Percentiles rank a stretch among this genome's conserved stretches.
phyloP scores from a whole-genome alignment of 2,329 filamentous ascomycete genomes.

The Aureobasidium sp. region DNA sequence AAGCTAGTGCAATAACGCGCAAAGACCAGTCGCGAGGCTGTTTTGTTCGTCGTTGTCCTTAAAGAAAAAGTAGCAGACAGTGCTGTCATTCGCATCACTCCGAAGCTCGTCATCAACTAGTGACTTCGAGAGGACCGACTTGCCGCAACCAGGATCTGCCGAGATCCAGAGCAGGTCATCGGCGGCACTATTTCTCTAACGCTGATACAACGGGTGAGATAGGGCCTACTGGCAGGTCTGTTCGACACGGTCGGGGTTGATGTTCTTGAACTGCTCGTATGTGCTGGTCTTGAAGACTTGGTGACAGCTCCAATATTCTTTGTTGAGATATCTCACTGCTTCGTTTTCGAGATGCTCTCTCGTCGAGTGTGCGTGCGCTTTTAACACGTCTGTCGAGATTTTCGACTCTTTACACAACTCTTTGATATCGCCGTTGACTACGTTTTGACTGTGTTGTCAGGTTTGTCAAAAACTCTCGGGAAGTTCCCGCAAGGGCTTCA shows the following conservation, averaged over 20 bases:
- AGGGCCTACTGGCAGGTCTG: conserved; percentile 31
- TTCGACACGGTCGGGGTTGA: conserved; percentile 22
- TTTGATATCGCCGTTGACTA: background rate
- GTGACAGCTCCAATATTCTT: conserved; percentile 3
- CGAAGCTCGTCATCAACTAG: conserved; percentile 22
- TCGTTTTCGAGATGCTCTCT: background rate
- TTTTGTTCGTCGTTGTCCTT: background rate
- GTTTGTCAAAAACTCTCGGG: background rate
- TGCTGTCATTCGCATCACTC: background rate
- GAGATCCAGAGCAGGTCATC: conserved; percentile 31
- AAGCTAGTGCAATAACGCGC: background rate
- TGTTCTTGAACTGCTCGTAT: conserved; percentile 26
- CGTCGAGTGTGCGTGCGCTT: too few species aligned
- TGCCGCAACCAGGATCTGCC: conserved; percentile 34
- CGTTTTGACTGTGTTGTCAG: too few species aligned
- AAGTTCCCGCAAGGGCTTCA: background rate
- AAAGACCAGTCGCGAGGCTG: background rate
- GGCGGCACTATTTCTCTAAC: conserved; percentile 20
- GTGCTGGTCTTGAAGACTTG: conserved; percentile 20
- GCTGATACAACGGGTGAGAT: conserved; percentile 20
- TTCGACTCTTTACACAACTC: too few species aligned
- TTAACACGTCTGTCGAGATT: background rate
- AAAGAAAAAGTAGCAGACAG: background rate
- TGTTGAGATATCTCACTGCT: background rate
- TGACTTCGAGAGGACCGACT: conserved; percentile 31